These are phyloP conservation scores for Parathielavia hyrcaniae DNA, from an alignment of 495 filamentous ascomycete genomes.

Conservation along the genomic window DNA sequence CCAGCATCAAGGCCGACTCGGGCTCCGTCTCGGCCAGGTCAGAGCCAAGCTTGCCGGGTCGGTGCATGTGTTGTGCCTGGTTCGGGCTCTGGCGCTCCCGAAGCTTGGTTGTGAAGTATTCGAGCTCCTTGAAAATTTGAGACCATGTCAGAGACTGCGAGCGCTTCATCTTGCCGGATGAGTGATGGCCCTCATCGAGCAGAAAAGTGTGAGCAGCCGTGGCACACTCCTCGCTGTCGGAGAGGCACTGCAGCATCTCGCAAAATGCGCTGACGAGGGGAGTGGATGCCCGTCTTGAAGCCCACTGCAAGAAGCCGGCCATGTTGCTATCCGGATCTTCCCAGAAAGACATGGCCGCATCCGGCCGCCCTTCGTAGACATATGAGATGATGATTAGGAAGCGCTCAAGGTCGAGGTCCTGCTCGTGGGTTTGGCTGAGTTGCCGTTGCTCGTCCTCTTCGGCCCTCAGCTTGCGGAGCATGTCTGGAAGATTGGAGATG, in stretches of 20 bases:
- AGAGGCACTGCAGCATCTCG: slow-evolving; percentile 84
- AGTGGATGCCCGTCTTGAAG: slow-evolving; percentile 83
- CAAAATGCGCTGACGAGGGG: slow-evolving; percentile 91
- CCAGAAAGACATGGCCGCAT: slow-evolving; percentile 85
- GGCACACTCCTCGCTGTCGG: slow-evolving; percentile 71
- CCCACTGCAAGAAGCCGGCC: slow-evolving; percentile 91
- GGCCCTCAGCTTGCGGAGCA: slow-evolving; percentile 73
- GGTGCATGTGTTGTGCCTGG: slow-evolving; percentile 49
- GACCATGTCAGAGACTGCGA: slow-evolving; percentile 79
- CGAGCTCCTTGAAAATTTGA: slow-evolving; percentile 85
- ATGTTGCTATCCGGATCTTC: slow-evolving; percentile 80
- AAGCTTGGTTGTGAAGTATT: slow-evolving; percentile 63
- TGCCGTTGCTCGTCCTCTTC: slow-evolving; percentile 84
- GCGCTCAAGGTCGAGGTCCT: slow-evolving; percentile 77
- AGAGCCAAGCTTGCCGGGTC: slow-evolving; percentile 49
- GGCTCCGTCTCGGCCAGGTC: slow-evolving; percentile 63
- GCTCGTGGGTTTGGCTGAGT: slow-evolving; percentile 63
- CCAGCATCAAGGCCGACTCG: slow-evolving; percentile 84
- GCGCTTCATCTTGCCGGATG: slow-evolving; percentile 67
- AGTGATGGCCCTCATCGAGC: slow-evolving; percentile 71
- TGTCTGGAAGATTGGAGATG: slow-evolving; percentile 90
- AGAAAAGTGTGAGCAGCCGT: slow-evolving; percentile 80
- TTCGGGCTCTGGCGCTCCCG: slow-evolving; percentile 54
- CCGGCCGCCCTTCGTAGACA: slow-evolving; percentile 74
- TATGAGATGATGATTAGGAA: slow-evolving; percentile 90